These are phyloP conservation scores for Tylopilus subfusipes DNA, from an alignment of 768 basidiomycete species.

Conservation along the genomic window DNA sequence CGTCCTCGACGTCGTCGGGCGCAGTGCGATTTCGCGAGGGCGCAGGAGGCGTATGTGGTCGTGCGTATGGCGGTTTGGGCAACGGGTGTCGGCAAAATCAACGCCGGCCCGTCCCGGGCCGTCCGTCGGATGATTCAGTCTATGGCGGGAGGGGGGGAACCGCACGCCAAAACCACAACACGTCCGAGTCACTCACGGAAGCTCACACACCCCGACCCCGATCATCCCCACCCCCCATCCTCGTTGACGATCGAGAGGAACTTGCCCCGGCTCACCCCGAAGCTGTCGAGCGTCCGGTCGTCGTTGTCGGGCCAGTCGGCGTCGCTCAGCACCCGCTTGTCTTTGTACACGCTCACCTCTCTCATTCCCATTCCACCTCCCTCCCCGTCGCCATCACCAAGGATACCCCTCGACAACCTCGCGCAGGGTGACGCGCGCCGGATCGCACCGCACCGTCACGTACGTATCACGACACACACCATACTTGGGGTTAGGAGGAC, in stretches of 20 bases:
- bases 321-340: constrained; percentile 81
- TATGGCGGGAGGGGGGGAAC: constrained; percentile 30
- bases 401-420: constrained; percentile 67
- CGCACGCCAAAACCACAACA: neutral
- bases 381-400: constrained; percentile 47
- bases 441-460: constrained; percentile 68
- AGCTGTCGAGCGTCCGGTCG: constrained; percentile 72
- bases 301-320: constrained; percentile 93
- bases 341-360: constrained; percentile 85
- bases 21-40: constrained; percentile 56
- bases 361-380: constrained; percentile 35
- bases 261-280: constrained; percentile 78
- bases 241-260: constrained; percentile 90
- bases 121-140: constrained; percentile 53
- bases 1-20: too few relatives aligned
- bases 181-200: constrained; percentile 64
- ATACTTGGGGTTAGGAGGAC: constrained; percentile 71
- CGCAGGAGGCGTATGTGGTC: constrained; percentile 33
- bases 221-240: constrained; percentile 72
- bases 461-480: constrained; percentile 88
- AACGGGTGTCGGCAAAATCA: constrained; percentile 65
- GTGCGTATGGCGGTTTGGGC: constrained; percentile 54
- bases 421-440: constrained; percentile 60
- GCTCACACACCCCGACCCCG: constrained; percentile 59
- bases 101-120: constrained; percentile 46